A percentile compares a stretch with the other conserved stretches of the same genome.
phyloP scores from a whole-genome alignment of 208 protist species.

The Acanthamoeba castellanii region DNA sequence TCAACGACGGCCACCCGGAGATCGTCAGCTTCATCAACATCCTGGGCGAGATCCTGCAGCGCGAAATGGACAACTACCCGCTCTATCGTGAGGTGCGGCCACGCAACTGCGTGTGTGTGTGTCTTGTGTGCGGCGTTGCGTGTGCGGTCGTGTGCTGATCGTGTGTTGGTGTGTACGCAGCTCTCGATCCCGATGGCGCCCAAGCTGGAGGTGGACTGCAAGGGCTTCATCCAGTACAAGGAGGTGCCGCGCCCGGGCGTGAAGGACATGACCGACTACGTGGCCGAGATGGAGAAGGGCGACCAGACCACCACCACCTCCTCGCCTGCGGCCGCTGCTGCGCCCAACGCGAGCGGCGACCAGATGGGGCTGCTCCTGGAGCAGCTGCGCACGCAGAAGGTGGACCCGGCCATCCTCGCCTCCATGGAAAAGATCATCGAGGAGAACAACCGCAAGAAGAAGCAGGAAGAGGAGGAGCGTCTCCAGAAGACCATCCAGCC shows the following conservation, averaged over 20 bases:
- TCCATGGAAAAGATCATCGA: constrained; percentile 57
- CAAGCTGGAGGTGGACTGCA: constrained; percentile 61
- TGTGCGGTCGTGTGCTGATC: background rate
- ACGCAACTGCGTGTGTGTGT: background rate
- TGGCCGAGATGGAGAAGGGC: constrained; percentile 78
- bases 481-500: constrained; percentile 23
- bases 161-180: background rate
- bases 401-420: constrained; percentile 48
- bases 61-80: constrained; percentile 60
- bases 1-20: constrained; percentile 69
- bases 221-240: constrained; percentile 81
- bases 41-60: constrained; percentile 69
- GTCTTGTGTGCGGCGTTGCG: background rate
- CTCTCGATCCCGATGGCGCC: constrained; percentile 76
- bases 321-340: background rate
- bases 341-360: background rate
- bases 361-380: constrained; percentile 61
- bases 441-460: constrained; percentile 4
- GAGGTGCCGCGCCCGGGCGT: constrained; percentile 82
- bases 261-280: constrained; percentile 77
- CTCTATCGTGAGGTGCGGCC: constrained; percentile 20
- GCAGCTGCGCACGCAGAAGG: constrained; percentile 63
- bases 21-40: constrained; percentile 78
- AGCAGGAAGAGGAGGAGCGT: background rate
- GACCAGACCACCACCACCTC: background rate